A percentile compares a stretch with the other conserved stretches of the same genome.
These are phyloP conservation scores for Syzygium jambos DNA, from an alignment of 345 rosid species.

Conservation along the genomic window DNA sequence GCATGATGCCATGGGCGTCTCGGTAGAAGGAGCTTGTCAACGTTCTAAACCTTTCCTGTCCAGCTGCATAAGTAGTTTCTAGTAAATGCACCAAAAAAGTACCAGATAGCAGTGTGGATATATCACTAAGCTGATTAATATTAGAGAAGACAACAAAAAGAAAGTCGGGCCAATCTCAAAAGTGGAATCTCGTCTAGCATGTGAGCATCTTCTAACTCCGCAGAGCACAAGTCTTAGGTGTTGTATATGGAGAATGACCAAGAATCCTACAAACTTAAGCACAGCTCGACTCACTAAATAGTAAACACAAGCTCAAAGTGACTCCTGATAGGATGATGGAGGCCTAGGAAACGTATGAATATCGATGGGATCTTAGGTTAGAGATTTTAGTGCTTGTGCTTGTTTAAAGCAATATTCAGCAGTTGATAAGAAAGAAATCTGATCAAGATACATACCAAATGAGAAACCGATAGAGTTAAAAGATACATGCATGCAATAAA, in stretches of 20 bases:
- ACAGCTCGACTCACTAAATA: not conserved
- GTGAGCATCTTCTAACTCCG: not conserved
- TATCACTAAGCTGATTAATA: not conserved
- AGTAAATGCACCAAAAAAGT: not conserved
- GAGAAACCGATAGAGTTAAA: not conserved
- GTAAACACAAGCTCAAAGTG: not conserved
- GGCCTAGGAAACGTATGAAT: not conserved
- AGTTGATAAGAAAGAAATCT: not conserved
- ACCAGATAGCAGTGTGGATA: not conserved
- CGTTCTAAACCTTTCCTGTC: constrained; percentile 48
- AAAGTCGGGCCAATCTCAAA: not conserved
- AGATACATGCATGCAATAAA: not conserved
- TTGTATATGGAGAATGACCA: not conserved
- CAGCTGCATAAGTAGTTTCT: constrained; percentile 24
- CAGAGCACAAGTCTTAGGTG: not conserved
- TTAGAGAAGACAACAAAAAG: not conserved
- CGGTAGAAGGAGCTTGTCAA: constrained; percentile 49
- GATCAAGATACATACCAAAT: not conserved
- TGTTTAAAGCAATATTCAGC: not conserved
- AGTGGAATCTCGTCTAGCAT: not conserved
- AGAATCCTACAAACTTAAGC: not conserved
- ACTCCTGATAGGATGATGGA: not conserved
- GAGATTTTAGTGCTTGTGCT: not conserved
- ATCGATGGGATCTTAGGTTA: not conserved
- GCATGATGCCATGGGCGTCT: constrained; percentile 37